Base-by-base conservation (phyloP, 371 early-diverging fungal genomes). In the Mucor saturninus region DNA sequence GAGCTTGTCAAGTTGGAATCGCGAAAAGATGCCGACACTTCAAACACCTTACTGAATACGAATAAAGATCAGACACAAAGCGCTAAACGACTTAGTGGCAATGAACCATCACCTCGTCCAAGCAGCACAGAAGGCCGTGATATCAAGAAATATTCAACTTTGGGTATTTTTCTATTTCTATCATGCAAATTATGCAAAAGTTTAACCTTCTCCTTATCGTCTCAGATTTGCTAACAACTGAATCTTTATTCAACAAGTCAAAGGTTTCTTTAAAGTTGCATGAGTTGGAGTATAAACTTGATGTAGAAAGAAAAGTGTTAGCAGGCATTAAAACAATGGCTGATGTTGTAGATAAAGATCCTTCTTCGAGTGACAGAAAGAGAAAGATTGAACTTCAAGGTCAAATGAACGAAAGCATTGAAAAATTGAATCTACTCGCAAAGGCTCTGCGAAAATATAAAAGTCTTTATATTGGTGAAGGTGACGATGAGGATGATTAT, bases 231-330 rank as follows among this genome's bases (percentile, higher is more conserved):
- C 73, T 91, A 32, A 92, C 88, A 56, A 86, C 88, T 26, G 88
- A 89, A 37, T 89, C 91, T 21, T 80, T 89, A 7, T 85, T 93
- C 64, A 93, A 94, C 28, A 84, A 85, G 8, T 91, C 93, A 46
- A 95, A 95, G 75, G 90, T 97, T 35, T 91, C 93, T 30, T 80
- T 91, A 62, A 94, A 93, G 73, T 75, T 96, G 45, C 88, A 89
- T 52, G 95, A 95, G 68, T 76, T 96, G 48, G 87, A 90, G 48
- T 90, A 87, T 71, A 96, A 95, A 73, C 86, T 97, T 31, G 92
- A 95, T 64, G 90, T 96, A 4, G 98, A 98, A 81, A 89, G 85
- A 67, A 94, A 93, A 72, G 88, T 96, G 15, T 81, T 90, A 64
- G 88, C 91, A 45, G 96, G 95, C 42, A 83, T 86, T 26, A 81